These are phyloP conservation scores for Emericellopsis atlantica DNA, from an alignment of 2,329 filamentous ascomycete genomes.

Conservation along the genomic window DNA sequence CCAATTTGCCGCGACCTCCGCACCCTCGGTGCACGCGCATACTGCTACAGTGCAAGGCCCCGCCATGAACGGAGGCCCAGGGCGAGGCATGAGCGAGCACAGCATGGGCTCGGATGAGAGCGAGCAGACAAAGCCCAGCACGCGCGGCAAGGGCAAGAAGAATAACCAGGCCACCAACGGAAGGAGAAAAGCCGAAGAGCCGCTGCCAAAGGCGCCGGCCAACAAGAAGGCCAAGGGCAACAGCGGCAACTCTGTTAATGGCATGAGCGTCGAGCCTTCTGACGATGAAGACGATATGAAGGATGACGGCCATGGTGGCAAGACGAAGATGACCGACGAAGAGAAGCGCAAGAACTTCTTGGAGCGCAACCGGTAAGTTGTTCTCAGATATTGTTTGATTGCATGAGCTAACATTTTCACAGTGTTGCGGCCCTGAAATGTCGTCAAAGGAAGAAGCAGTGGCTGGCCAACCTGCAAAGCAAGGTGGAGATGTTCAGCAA, in stretches of 20 bases:
- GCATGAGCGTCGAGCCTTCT: conserved; percentile 23
- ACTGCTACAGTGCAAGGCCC: conserved; percentile 33
- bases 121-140: conserved; percentile 51
- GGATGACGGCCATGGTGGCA: conserved; percentile 43
- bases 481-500: conserved; percentile 89
- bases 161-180: conserved; percentile 44
- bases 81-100: conserved; percentile 52
- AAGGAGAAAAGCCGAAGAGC: conserved; percentile 66
- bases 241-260: conserved; percentile 8
- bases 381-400: neutral
- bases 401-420: conserved; percentile 1
- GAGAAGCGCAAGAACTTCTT: conserved; percentile 98
- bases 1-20: conserved; percentile 31
- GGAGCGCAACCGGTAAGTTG: conserved; percentile 77
- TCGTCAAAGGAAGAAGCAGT: conserved; percentile 96
- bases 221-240: conserved; percentile 57
- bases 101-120: conserved; percentile 64
- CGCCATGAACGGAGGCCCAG: conserved; percentile 31
- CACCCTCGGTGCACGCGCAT: conserved; percentile 36
- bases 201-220: conserved; percentile 44
- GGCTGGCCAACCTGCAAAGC: conserved; percentile 85
- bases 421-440: conserved; percentile 96
- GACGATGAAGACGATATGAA: conserved; percentile 42
- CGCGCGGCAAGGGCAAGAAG: conserved; percentile 60
- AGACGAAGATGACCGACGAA: conserved; percentile 88